phyloP scores from a whole-genome alignment of 2,329 filamentous ascomycete genomes.

The Coniochaeta sp. region DNA sequence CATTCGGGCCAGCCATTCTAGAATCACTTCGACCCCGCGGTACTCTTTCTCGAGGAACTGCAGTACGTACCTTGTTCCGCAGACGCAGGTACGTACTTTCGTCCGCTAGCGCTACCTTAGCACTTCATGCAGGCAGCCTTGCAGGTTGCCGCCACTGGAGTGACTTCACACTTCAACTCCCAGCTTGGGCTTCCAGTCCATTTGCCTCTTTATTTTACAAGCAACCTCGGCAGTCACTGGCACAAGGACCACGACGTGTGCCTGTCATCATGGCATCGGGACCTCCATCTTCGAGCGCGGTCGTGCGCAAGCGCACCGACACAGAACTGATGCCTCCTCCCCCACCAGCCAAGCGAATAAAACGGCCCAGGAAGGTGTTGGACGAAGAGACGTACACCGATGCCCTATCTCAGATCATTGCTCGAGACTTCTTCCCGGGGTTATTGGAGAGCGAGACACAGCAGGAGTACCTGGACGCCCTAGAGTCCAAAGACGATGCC shows the following conservation, averaged over 20 bases:
- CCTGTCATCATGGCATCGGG: constrained; percentile 27
- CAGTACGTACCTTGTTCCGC: not conserved
- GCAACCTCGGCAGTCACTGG: not conserved
- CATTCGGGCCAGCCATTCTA: not conserved
- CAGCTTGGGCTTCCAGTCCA: not conserved
- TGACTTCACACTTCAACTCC: not conserved
- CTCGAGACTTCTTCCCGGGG: constrained; percentile 93
- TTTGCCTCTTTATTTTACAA: not conserved
- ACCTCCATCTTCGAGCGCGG: constrained; percentile 40
- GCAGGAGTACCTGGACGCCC: constrained; percentile 84
- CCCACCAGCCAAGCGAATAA: constrained; percentile 78
- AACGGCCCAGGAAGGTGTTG: constrained; percentile 78
- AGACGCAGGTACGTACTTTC: not conserved
- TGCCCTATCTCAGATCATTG: constrained; percentile 87
- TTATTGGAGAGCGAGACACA: constrained; percentile 79
- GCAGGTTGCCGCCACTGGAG: not conserved
- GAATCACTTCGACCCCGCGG: not conserved
- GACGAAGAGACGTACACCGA: constrained; percentile 93
- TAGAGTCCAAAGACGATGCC: constrained; percentile 74
- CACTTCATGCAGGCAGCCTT: not conserved
- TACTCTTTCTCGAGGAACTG: too few species aligned
- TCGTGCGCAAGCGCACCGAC: constrained; percentile 62
- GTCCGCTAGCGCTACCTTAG: too few species aligned
- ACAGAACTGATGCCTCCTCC: constrained; percentile 81
- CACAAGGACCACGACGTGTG: not conserved